Percentiles rank a stretch among this genome's conserved stretches.
Evolutionary conservation across 225 moss, liverwort and hornwort species (phyloP).

Genomic region (Bryum argenteum): DNA sequence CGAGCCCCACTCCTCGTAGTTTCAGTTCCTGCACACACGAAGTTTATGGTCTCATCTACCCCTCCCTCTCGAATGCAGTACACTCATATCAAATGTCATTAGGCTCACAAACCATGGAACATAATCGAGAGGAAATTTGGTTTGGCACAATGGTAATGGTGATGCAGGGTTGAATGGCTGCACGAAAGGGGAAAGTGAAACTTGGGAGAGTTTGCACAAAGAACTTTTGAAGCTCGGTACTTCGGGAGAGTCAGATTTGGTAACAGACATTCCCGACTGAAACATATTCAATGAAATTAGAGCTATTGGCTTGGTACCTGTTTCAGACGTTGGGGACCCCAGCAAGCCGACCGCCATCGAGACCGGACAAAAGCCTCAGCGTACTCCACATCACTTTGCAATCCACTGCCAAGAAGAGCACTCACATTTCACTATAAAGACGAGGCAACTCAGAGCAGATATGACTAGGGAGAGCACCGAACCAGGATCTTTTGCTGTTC

Average conservation of each 20-base stretch:
- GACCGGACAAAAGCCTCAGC: constrained; percentile 81
- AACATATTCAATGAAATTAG: neutral
- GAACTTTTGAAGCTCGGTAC: no score
- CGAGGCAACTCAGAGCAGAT: neutral
- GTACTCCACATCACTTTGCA: constrained; percentile 88
- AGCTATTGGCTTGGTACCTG: constrained; percentile 36
- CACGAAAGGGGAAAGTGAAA: no score
- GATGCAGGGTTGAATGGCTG: no score
- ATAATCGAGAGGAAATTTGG: no score
- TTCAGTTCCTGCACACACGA: constrained; percentile 63
- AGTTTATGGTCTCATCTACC: constrained; percentile 10
- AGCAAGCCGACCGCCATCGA: constrained; percentile 80
- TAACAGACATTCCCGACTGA: neutral
- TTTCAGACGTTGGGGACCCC: constrained; percentile 94
- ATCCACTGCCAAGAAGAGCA: constrained; percentile 61
- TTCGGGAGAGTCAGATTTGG: neutral
- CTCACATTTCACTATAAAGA: neutral
- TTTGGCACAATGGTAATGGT: no score
- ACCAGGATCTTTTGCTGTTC: no score
- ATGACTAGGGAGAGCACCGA: neutral
- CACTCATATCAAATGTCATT: neutral
- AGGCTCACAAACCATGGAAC: no score
- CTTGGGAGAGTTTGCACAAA: no score
- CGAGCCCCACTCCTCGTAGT: constrained; percentile 60
- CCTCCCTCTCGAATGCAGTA: neutral